Conservation (phyloP, 176 grass and related monocot species). For the Cenchrus fungigraminus region DNA sequence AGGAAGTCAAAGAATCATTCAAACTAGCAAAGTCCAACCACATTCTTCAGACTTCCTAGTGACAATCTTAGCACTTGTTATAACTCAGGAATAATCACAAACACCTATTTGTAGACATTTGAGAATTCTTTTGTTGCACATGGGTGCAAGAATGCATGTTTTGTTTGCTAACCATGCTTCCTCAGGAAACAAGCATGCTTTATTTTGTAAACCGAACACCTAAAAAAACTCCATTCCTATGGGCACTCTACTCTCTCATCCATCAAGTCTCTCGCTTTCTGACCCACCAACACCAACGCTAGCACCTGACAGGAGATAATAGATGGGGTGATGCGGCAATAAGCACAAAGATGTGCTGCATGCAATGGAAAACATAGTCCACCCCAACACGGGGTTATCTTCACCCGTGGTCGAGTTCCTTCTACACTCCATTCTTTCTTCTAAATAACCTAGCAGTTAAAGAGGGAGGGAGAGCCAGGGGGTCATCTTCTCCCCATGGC, state of each 20-base stretch:
- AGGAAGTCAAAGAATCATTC: neutral
- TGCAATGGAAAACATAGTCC: neutral
- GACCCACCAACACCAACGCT: neutral
- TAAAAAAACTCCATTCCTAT: neutral
- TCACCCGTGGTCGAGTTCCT: neutral
- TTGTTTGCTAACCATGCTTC: neutral
- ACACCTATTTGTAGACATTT: neutral
- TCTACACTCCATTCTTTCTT: neutral
- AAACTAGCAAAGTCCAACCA: neutral
- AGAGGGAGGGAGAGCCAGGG: no score
- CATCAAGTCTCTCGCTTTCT: no score
- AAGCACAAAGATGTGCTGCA: neutral
- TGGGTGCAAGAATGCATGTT: neutral
- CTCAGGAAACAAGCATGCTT: neutral
- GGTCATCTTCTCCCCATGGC: neutral
- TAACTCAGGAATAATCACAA: neutral
- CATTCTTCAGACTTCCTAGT: neutral
- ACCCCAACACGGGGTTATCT: neutral
- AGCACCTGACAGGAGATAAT: neutral
- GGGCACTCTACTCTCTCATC: no score
- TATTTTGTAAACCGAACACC: neutral
- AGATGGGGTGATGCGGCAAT: neutral
- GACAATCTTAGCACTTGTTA: neutral
- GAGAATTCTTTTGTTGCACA: neutral
- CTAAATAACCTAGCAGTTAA: neutral